Conservation (phyloP, 2,329 filamentous ascomycete genomes). For the Orbilia blumenaviensis region DNA sequence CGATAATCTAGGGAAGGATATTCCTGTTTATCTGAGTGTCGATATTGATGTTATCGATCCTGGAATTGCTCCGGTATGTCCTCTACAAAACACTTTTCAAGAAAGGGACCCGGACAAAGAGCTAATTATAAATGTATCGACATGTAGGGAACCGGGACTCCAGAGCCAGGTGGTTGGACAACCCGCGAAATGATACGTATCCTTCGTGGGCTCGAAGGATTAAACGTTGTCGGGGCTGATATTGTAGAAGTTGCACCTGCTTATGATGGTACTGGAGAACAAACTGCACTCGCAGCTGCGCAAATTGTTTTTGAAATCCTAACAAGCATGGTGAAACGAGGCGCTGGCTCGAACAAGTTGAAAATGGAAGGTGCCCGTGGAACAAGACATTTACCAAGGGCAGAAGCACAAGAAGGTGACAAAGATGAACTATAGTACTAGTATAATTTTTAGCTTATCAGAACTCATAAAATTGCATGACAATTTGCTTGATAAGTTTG, state of each 20-base stretch:
- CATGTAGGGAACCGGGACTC: constrained; percentile 87
- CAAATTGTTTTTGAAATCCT: constrained; percentile 88
- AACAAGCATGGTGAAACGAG: constrained; percentile 75
- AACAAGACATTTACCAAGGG: constrained; percentile 48
- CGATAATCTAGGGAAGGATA: constrained; percentile 74
- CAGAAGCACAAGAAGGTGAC: not conserved
- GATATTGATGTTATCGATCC: constrained; percentile 86
- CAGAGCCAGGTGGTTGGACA: constrained; percentile 90
- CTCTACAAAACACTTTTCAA: not conserved
- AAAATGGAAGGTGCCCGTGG: constrained; percentile 40
- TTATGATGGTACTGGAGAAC: constrained; percentile 82
- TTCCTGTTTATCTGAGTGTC: constrained; percentile 81
- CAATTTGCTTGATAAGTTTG: constrained; percentile 7
- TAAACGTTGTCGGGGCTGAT: constrained; percentile 89
- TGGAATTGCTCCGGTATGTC: constrained; percentile 60
- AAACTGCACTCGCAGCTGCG: constrained; percentile 81
- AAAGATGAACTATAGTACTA: too few relatives aligned
- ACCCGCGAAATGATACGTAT: constrained; percentile 87
- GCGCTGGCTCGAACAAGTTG: constrained; percentile 61
- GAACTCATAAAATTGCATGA: not conserved
- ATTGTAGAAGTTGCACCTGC: constrained; percentile 88
- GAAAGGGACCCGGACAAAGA: not conserved
- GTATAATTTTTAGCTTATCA: too few relatives aligned
- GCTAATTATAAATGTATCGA: not conserved
- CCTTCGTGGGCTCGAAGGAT: constrained; percentile 78